These are phyloP conservation scores for Nemania serpens DNA, from an alignment of 2,329 filamentous ascomycete species.

Conservation along the genomic window DNA sequence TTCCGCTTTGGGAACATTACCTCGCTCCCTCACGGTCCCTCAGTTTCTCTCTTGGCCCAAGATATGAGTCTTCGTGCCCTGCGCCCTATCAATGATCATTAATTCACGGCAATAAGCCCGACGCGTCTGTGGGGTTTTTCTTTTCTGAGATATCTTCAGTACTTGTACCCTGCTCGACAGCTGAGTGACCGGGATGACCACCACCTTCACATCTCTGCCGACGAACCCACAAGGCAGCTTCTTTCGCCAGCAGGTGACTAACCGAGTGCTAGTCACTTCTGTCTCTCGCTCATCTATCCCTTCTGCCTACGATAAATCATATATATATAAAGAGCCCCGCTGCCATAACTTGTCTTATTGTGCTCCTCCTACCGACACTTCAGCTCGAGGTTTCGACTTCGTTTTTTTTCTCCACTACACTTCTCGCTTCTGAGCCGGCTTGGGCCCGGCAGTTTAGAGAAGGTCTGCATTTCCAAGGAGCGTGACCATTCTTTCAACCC, in stretches of 20 bases:
- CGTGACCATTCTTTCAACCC: constrained; percentile 17
- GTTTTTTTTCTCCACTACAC: constrained; percentile 20
- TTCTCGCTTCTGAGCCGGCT: constrained; percentile 35
- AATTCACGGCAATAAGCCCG: constrained; percentile 26
- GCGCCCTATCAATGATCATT: constrained; percentile 31
- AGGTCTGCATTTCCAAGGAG: constrained; percentile 24
- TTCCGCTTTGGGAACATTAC: constrained; percentile 23
- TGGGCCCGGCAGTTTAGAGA: constrained; percentile 33
- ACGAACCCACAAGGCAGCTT: constrained; percentile 42
- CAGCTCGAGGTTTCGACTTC: constrained; percentile 29
- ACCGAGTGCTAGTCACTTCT: constrained; percentile 29
- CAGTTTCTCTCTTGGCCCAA: constrained; percentile 14
- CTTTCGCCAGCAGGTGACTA: constrained; percentile 42
- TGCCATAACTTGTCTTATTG: constrained; percentile 25
- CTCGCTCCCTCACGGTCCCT: constrained; percentile 20
- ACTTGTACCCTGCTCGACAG: constrained; percentile 26
- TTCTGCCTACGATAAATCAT: constrained; percentile 35
- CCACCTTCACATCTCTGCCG: constrained; percentile 26
- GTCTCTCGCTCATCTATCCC: constrained; percentile 22
- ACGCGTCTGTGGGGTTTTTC: constrained; percentile 30
- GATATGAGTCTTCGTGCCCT: constrained; percentile 25
- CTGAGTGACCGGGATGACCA: constrained; percentile 39
- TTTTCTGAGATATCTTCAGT: constrained; percentile 16
- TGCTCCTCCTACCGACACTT: constrained; percentile 33
- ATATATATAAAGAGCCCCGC: constrained; percentile 38